Conservation (phyloP, 2,329 filamentous ascomycete species). For the Alternaria gansuensis region DNA sequence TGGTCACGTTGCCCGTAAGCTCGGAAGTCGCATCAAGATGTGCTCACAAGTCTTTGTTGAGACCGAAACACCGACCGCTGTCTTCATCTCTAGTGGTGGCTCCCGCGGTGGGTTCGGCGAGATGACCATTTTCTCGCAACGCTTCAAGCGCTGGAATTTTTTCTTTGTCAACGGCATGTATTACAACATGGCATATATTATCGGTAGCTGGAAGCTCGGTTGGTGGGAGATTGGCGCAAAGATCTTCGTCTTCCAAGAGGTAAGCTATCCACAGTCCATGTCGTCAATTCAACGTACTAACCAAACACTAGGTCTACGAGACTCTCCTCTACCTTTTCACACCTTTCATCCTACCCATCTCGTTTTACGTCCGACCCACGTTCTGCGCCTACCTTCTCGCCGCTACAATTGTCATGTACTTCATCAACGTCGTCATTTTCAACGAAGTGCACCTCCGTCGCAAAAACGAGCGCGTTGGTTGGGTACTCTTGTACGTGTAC, state of each 20-base stretch:
- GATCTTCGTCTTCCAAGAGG: slow-evolving; percentile 60
- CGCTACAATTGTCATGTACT: slow-evolving; percentile 55
- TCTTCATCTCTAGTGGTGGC: slow-evolving; percentile 55
- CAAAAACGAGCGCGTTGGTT: slow-evolving; percentile 57
- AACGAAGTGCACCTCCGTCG: slow-evolving; percentile 60
- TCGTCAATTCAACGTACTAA: slow-evolving; percentile 23
- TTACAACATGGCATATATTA: slow-evolving; percentile 59
- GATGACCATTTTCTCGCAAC: slow-evolving; percentile 63
- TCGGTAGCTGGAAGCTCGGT: slow-evolving; percentile 59
- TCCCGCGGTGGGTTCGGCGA: slow-evolving; percentile 61
- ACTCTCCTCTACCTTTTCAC: slow-evolving; percentile 58
- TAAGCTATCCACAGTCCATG: slow-evolving; percentile 2
- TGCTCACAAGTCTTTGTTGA: slow-evolving; percentile 62
- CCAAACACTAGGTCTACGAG: slow-evolving; percentile 52
- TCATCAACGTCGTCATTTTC: slow-evolving; percentile 58
- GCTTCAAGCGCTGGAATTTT: slow-evolving; percentile 63
- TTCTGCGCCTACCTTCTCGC: slow-evolving; percentile 55
- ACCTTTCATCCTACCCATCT: slow-evolving; percentile 59
- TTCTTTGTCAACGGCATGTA: slow-evolving; percentile 62
- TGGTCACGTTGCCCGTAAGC: slow-evolving; percentile 57
- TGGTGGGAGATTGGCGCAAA: slow-evolving; percentile 62
- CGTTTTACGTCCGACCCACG: slow-evolving; percentile 54
- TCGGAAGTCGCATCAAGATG: slow-evolving; percentile 60
- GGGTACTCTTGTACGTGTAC: slow-evolving; percentile 52
- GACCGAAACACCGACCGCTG: slow-evolving; percentile 58